Base-by-base conservation (phyloP, 352 stramenopile species). In the Phytophthora chlamydospora region DNA sequence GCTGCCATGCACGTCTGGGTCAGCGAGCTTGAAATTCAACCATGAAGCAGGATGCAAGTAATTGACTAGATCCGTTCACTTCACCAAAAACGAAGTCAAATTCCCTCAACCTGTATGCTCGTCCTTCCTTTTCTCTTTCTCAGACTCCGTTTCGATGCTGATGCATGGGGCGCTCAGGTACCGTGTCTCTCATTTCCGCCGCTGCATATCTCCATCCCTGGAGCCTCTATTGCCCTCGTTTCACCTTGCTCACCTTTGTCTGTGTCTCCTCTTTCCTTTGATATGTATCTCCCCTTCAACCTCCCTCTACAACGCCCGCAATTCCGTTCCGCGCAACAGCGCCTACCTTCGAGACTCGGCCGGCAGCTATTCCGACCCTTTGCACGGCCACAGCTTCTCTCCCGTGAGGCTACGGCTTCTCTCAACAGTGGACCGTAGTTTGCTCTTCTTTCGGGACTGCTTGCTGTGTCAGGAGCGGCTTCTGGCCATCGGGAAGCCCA, bases 371-470 rank as follows among this genome's bases (percentile, higher is more conserved):
- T 62, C 70, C 7, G 80, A 90, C 53, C 74, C 80, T 39, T 55
- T 76, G 24, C 80, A 90, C 55, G 73, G 69, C 42, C 80, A 90
- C 68, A 88, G 80, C 66, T 90, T 90, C 61, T 56, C 65, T 35
- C 50, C 62, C 17, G 36, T 83, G 36, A 43, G 54, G 35, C 58
- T 77, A 2, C 47, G 46, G 19, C 40, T 66, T 12, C 60, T 90
- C 14, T 66, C 71, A 0, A 68, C 73, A 6, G 71, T 88, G 3
- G 77, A 88, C 60, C 80, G 74, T 55, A 85, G 77, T 47, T 55
- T 80, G 19, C 69, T 90, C 42, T 85, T 86, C 49, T 88, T 88
- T 60, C 78, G 76, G 34, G 77, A 88, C 45, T 90, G 80, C 59
- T 57, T 74, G 39, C 62, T 82, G 24, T 90, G 80, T 45, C 56